Conservation (phyloP, 2,329 filamentous ascomycete genomes). For the Uncinocarpus reesii region DNA sequence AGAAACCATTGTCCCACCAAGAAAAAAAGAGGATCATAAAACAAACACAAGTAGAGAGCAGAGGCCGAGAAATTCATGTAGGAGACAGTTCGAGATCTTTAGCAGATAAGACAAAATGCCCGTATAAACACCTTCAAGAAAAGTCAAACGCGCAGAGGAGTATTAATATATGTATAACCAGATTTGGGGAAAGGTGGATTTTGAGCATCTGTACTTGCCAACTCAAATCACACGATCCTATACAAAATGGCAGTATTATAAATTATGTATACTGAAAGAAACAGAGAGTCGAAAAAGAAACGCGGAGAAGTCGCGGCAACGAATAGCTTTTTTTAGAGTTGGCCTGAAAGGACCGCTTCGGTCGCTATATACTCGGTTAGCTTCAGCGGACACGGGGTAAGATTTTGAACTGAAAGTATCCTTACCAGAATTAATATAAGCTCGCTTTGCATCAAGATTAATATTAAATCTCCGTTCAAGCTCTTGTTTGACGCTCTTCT, state of each 20-base stretch:
- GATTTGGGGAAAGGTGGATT: neutral
- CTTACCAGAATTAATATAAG: constrained; percentile 89
- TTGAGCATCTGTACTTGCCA: neutral
- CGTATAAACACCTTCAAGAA: too few relatives aligned
- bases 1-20: too few relatives aligned
- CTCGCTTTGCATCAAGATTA: constrained; percentile 72
- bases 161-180: neutral
- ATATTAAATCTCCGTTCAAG: constrained; percentile 84
- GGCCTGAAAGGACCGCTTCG: constrained; percentile 66
- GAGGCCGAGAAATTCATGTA: too few relatives aligned
- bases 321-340: constrained; percentile 45
- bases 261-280: constrained; percentile 2
- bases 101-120: too few relatives aligned
- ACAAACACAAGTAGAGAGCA: too few relatives aligned
- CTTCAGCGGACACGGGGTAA: neutral
- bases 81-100: too few relatives aligned
- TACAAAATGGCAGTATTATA: neutral
- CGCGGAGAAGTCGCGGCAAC: neutral
- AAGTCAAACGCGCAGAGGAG: too few relatives aligned
- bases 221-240: neutral
- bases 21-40: too few relatives aligned
- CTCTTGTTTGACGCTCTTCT: constrained; percentile 95
- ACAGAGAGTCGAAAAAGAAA: neutral
- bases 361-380: constrained; percentile 45
- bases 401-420: constrained; percentile 19